Evolutionary conservation across 495 filamentous ascomycete genomes (phyloP), one percentile per base, ranked within the genome.

Genomic region (Gamarada debralockiae): DNA sequence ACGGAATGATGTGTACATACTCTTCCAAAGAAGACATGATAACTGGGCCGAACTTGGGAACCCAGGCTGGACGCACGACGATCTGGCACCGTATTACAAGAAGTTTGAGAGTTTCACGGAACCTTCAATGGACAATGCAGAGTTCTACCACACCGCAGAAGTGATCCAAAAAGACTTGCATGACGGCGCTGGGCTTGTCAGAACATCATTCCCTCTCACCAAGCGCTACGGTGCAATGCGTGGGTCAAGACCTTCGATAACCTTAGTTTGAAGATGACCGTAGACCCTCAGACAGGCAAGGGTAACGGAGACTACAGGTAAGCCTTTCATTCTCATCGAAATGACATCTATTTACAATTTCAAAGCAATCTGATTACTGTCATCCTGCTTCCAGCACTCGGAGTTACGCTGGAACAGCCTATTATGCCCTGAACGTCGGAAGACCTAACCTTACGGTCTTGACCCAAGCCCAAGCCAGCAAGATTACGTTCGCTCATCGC

Each of bases 1-100:
- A 84, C 51, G 73, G 70, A 23, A 65, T 69, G 39, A 71, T 74
- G 56, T 68, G 70, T 57, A 67, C 75, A 5, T 70, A 74, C 41
- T 64, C 72, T 0, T 38, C 6, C 17, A 38, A 31, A 6, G 21
- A 2, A 2, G 33, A 37, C 17, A 10, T 48, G 67, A 73, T 40
- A 15, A 21, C 2, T 53, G 50, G 50, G 50, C 25, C 18, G 37
- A 29, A 13, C 21, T 53, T 10, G 38, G 50, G 3, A 37, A 45
- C n/a, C 3, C 21, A 33, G 50, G 50, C 23, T 76, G 71, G 72
- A 60, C 61, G n/a, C 73, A 66, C 64, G 55, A 67, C 0, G 52
- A 27, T 24, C 17, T 59, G 62, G 65, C 27, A 53, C 54, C 33
- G 65, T 72, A 54, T 60, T 65, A 67, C 49, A 61, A 55, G 62